Base-by-base conservation (phyloP, 2,329 filamentous ascomycete species). In the Penicillium sp. region DNA sequence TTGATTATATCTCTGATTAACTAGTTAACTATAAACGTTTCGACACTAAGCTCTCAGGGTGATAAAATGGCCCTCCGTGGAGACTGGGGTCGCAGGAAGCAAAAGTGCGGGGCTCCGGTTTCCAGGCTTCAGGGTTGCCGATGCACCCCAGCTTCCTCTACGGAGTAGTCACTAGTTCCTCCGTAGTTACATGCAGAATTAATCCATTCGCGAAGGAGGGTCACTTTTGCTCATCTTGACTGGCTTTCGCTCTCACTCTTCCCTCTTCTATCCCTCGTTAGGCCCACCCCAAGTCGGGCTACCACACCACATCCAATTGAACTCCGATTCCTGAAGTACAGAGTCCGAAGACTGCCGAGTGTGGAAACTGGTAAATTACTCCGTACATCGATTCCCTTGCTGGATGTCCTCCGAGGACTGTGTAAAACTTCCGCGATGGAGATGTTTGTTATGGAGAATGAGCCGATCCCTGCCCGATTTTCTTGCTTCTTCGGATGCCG, bases 81-180 rank as follows among this genome's bases (percentile, higher is more conserved):
- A 41, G 46, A 46, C 45, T 39, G 42, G 37, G 31, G 29, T 27
- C n/a, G 39, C 29, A 35, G 49, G 44, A 44, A 29, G 20, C 15
- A 18, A 18, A 18, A 49, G 43, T 52, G 50, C 46, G 50, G 50
- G 46, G 50, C 38, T 18, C 15, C 15, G 15, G 15, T 18, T 18
- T 52, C 46, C 46, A 52, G 50, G 42, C 37, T 37, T 25, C 41
- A 35, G 38, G n/a, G n/a, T n/a, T n/a, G n/a, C n/a, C n/a, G n/a
- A 47, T 37, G 31, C n/a, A 37, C 38, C 38, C 45, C 31, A 42
- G 39, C 27, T 42, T 23, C 15, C n/a, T 35, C 32, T 18, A 18
- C 15, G 15, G 15, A 18, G 15, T 18, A 18, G 2, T 18, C 15
- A 18, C 15, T 18, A 33, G 12, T 18, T 6, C 3, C 20, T 18